Percentiles rank a stretch among this genome's conserved stretches.
phyloP scores from a whole-genome alignment of 192 early-diverging fungal genomes.

The Geranomyces variabilis region DNA sequence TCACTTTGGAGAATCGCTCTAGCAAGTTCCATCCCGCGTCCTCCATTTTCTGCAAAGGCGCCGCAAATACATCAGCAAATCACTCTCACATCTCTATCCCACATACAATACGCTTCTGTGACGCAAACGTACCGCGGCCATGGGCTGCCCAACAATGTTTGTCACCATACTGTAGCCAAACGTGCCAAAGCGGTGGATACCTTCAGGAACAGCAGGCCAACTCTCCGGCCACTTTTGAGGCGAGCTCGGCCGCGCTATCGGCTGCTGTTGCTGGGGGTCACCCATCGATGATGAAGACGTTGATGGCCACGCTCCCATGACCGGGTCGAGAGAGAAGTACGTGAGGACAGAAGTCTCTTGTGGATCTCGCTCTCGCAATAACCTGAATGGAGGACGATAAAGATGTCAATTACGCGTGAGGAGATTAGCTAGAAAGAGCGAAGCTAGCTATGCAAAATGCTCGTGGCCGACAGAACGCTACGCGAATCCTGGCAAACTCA shows the following conservation, averaged over 20 bases:
- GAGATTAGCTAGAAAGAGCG: no score
- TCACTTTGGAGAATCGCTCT: slow-evolving; percentile 52
- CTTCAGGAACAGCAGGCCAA: slow-evolving; percentile 34
- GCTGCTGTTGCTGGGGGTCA: background rate
- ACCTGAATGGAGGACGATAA: background rate
- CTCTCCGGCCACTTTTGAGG: slow-evolving; percentile 34
- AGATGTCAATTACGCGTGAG: no score
- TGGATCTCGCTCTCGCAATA: background rate
- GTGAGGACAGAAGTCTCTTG: background rate
- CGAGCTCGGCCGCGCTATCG: background rate
- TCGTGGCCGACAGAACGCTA: background rate
- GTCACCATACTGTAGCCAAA: slow-evolving; percentile 44
- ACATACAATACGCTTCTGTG: background rate
- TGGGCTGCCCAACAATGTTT: slow-evolving; percentile 38
- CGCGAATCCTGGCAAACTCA: background rate
- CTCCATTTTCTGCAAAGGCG: slow-evolving; percentile 47
- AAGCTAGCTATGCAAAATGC: no score
- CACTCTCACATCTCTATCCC: no score
- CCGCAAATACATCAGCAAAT: background rate
- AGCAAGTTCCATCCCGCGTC: slow-evolving; percentile 53
- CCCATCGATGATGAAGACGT: background rate
- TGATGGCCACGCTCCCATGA: background rate
- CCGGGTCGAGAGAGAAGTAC: slow-evolving; percentile 16
- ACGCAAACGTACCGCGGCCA: slow-evolving; percentile 32
- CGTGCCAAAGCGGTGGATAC: slow-evolving; percentile 47